These are phyloP conservation scores for Podila epicladia DNA, from an alignment of 192 early-diverging fungal genomes.

Conservation along the genomic window DNA sequence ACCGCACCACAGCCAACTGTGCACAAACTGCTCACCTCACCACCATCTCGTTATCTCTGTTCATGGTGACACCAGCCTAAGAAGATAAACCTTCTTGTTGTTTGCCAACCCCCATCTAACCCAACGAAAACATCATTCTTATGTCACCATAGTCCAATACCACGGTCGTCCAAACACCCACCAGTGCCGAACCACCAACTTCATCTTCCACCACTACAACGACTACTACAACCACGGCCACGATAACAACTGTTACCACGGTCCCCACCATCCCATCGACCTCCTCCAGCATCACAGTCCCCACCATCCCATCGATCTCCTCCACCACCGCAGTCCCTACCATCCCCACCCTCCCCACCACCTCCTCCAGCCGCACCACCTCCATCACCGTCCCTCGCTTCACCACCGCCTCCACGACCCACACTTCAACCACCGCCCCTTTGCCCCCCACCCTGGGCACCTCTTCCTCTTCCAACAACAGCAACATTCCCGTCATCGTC, in stretches of 20 bases:
- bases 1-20: too few species aligned
- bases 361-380: neutral
- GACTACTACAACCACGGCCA: neutral
- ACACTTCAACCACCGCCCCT: neutral
- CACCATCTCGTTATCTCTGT: slow-evolving; percentile 1
- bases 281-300: neutral
- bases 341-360: neutral
- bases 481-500: slow-evolving; percentile 24
- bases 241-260: neutral
- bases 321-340: neutral
- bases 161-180: neutral
- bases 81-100: neutral
- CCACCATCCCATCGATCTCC: neutral
- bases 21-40: slow-evolving; percentile 1
- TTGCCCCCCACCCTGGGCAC: neutral
- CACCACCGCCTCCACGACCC: neutral
- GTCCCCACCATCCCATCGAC: neutral
- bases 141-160: neutral
- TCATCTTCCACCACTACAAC: neutral
- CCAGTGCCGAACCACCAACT: neutral
- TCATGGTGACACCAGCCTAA: neutral
- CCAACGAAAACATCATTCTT: neutral
- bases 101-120: neutral
- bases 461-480: slow-evolving; percentile 11
- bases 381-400: neutral